phyloP scores from a whole-genome alignment of 1,139 yeast species.

The Geotrichum macrosporum region DNA sequence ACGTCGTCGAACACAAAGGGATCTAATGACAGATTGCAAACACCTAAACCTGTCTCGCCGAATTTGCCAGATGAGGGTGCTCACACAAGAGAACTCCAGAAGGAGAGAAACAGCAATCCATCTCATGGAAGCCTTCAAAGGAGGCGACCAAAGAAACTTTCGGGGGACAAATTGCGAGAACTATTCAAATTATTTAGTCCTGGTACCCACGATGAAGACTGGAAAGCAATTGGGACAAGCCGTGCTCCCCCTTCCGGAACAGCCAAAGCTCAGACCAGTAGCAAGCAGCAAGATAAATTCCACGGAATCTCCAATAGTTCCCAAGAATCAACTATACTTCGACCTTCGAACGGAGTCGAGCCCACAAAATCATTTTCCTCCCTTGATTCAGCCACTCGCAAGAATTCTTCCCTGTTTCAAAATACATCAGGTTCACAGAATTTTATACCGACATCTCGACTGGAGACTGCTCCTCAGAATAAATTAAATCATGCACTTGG shows the following conservation, averaged over 20 bases:
- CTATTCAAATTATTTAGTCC: slow-evolving; percentile 12
- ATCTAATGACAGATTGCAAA: slow-evolving; percentile 13
- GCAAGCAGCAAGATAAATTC: background rate
- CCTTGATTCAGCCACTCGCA: slow-evolving; percentile 7
- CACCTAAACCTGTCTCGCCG: slow-evolving; percentile 3
- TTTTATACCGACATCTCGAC: slow-evolving; percentile 2
- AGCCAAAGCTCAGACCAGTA: background rate
- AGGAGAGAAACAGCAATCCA: too few species aligned
- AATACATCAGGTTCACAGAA: slow-evolving; percentile 3
- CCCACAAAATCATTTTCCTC: slow-evolving; percentile 1
- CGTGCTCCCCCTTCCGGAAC: background rate
- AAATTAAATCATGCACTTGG: background rate
- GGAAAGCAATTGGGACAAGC: background rate
- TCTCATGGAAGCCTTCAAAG: background rate
- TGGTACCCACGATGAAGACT: slow-evolving; percentile 6
- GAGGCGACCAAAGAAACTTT: slow-evolving; percentile 3
- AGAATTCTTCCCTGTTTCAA: slow-evolving; percentile 10
- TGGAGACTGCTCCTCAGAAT: background rate
- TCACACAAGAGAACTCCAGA: background rate
- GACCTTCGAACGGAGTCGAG: background rate
- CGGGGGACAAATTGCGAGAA: slow-evolving; percentile 8
- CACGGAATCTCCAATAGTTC: slow-evolving; percentile 3
- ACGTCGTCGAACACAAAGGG: slow-evolving; percentile 14
- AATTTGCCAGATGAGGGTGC: background rate
- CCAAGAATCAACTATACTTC: slow-evolving; percentile 5